Percentiles rank a stretch among this genome's conserved stretches.
Conservation (phyloP, 2,329 filamentous ascomycete genomes). For the Hypoxylon sp. region DNA sequence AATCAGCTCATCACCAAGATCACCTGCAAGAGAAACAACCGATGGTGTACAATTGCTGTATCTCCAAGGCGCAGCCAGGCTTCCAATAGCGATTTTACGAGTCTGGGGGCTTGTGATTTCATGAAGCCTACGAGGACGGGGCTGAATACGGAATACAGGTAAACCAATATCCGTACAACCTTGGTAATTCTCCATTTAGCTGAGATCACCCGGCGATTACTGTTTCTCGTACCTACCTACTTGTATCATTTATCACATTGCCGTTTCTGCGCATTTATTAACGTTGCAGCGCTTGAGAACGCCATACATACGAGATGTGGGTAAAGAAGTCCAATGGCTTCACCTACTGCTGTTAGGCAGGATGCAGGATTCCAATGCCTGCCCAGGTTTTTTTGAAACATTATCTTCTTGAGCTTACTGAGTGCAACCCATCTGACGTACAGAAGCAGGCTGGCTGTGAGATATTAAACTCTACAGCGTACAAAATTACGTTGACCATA, state of each 20-base stretch:
- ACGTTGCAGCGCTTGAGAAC: constrained; percentile 10
- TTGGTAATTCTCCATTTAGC: neutral
- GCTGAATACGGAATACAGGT: too few relatives aligned
- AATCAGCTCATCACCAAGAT: constrained; percentile 4
- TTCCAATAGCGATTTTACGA: constrained; percentile 1
- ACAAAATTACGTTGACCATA: constrained; percentile 15
- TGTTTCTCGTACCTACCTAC: neutral
- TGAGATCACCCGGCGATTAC: neutral
- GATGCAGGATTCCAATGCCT: constrained; percentile 30
- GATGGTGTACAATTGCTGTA: too few relatives aligned
- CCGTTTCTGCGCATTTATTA: constrained; percentile 5
- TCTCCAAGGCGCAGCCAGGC: constrained; percentile 12
- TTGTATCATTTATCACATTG: neutral
- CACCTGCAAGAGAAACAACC: constrained; percentile 2
- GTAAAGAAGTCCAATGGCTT: neutral
- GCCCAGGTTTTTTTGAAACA: constrained; percentile 19
- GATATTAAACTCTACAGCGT: constrained; percentile 18
- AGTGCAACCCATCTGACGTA: constrained; percentile 22
- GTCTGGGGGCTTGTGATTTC: constrained; percentile 3
- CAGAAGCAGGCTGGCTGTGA: constrained; percentile 10
- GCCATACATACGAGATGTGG: constrained; percentile 7
- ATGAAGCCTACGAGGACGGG: neutral
- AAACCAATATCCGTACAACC: neutral
- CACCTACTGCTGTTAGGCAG: neutral
- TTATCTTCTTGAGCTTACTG: constrained; percentile 21